Conservation (phyloP, 495 filamentous ascomycete genomes). For the Rusavskia elegans region DNA sequence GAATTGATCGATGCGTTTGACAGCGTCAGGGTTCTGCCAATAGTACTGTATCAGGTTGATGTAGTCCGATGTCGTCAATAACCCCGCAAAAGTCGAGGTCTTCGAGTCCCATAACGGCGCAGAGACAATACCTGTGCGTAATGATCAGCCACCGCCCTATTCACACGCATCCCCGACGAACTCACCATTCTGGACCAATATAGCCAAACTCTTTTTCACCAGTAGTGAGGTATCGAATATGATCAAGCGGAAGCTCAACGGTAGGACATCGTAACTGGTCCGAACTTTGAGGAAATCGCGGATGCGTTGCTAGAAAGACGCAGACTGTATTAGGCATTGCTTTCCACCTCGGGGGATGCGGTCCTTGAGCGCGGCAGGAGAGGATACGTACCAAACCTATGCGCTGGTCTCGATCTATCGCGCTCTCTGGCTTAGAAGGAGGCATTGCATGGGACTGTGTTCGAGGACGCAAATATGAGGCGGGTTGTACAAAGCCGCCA, state of each 20-base stretch:
- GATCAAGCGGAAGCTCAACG: constrained; percentile 92
- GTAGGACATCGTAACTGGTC: constrained; percentile 95
- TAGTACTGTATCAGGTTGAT: constrained; percentile 99
- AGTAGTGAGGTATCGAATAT: constrained; percentile 88
- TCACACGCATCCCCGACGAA: constrained; percentile 1
- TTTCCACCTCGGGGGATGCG: too few relatives aligned
- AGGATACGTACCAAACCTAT: constrained; percentile 64
- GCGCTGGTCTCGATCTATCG: constrained; percentile 78
- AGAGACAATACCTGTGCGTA: constrained; percentile 74
- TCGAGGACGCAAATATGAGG: constrained; percentile 65
- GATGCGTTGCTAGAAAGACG: constrained; percentile 51
- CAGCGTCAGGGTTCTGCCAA: constrained; percentile 87
- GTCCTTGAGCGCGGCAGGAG: background rate
- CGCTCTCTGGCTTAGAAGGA: constrained; percentile 44
- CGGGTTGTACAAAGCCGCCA: constrained; percentile 58
- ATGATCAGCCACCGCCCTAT: background rate
- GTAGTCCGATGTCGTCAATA: constrained; percentile 91
- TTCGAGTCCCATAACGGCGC: constrained; percentile 96
- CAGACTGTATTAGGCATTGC: background rate
- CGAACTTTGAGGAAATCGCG: constrained; percentile 93
- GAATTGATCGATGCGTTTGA: constrained; percentile 85
- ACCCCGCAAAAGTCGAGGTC: constrained; percentile 80
- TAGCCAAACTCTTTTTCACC: constrained; percentile 93
- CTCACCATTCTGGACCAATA: constrained; percentile 92
- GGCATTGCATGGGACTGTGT: constrained; percentile 33